These are phyloP conservation scores for Dendryphion nanum DNA, from an alignment of 2,329 filamentous ascomycete genomes.

Conservation along the genomic window DNA sequence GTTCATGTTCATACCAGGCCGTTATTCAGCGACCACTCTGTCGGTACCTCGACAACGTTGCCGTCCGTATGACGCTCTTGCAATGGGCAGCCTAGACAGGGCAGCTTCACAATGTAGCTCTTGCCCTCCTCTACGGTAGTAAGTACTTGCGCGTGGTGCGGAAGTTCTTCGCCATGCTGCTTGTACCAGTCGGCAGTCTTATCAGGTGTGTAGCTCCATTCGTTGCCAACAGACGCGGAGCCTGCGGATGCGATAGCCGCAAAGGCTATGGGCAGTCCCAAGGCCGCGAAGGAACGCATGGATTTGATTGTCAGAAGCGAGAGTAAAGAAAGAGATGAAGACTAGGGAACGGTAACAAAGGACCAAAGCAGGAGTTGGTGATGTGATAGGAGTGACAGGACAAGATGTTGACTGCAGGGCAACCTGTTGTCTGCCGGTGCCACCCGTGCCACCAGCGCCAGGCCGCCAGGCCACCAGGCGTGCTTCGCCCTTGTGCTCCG, in stretches of 20 bases:
- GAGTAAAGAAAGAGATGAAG: conserved; percentile 6
- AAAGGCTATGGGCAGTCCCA: conserved; percentile 3
- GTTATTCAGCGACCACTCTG: conserved; percentile 13
- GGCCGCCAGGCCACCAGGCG: too few relatives aligned
- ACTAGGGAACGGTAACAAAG: conserved; percentile 9
- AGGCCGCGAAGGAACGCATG: neutral
- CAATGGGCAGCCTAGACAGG: conserved; percentile 27
- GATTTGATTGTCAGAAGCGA: neutral
- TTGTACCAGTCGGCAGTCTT: conserved; percentile 15
- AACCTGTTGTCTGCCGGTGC: too few relatives aligned
- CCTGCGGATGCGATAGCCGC: conserved; percentile 3
- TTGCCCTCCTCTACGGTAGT: conserved; percentile 18
- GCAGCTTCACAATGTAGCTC: conserved; percentile 28
- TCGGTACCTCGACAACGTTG: too few relatives aligned
- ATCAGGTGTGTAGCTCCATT: conserved; percentile 12
- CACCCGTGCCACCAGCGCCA: too few relatives aligned
- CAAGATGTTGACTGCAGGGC: too few relatives aligned
- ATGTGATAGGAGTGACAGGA: too few relatives aligned
- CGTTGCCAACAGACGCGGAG: conserved; percentile 2
- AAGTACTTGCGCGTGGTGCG: conserved; percentile 14
- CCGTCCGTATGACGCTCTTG: too few relatives aligned
- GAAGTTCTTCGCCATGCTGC: conserved; percentile 5
- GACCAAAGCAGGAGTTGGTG: too few relatives aligned
- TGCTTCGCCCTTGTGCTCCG: too few relatives aligned
- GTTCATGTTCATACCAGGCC: conserved; percentile 21